Evolutionary conservation across 2,329 filamentous ascomycete genomes (phyloP), one percentile per base, ranked within the genome.

Genomic region (Macroventuria anomochaeta): DNA sequence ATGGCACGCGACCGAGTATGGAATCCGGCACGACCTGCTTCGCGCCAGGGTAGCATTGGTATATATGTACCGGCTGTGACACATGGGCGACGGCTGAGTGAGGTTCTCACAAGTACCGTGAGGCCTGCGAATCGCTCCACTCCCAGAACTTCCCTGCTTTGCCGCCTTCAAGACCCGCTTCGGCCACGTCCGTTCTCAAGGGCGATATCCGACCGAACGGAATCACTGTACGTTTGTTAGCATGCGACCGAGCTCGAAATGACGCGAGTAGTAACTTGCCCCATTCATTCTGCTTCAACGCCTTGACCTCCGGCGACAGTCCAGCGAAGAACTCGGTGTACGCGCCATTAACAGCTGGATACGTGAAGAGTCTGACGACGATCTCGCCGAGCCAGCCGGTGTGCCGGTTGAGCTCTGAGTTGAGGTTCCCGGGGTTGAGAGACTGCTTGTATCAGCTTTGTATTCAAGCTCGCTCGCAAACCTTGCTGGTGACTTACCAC

Each of bases 181-280:
- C n/a, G n/a, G n/a, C n/a, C n/a, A n/a, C n/a, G n/a, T n/a, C n/a
- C n/a, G n/a, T n/a, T n/a, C n/a, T n/a, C 15, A 68, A 25, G 17
- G 26, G 2, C 7, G 39, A 28, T 3, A 62, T 46, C 11, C 76
- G 65, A 7, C 81, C 81, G 78, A 79, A 84, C 1, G 81, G 80
- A 42, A 80, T 70, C 21, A 83, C 53, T 56, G 12, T 20, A 13
- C n/a, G 13, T n/a, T n/a, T 11, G 13, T 53, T 39, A 47, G 37
- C 25, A 18, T 6, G 10, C 5, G 15, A 6, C 6, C 29, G 1
- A n/a, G 2, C 13, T 12, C 29, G 29, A n/a, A 1, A n/a, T n/a
- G 5, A 15, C 3, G 10, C 20, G 4, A 20, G 5, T 7, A 23
- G 1, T 4, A 5, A 34, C 52, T 46, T 18, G 50, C 52, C 61